Base-by-base conservation (phyloP, 306 rosid species). In the Gleditsia sinensis region DNA sequence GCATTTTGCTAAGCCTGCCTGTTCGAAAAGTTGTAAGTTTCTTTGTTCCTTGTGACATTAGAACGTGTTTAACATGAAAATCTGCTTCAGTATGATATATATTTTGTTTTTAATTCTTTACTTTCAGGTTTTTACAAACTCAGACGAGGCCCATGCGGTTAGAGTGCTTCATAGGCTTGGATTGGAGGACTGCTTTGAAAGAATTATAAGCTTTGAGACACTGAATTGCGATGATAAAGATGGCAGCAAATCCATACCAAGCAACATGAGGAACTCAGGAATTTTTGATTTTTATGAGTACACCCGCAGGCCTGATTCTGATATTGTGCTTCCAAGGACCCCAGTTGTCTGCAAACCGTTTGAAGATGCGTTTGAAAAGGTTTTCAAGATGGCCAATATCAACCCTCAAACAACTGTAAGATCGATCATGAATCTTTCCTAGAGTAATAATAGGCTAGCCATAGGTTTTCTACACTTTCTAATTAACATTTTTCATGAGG, bases 301-400 rank as follows among this genome's bases (percentile, higher is more conserved):
- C 75, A 16, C 75, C 74, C 51, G 69, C 71, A 75, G 10, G 12
- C 83, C 79, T 64, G 80, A 83, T 39, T 72, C 85, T 27, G 69
- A 75, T 82, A 25, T 64, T 16, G 72, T 17, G 25, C 81, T 86
- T 58, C 96, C 91, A 12, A 81, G 13, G 76, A 80, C 90, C 30
- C 96, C 97, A 5, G 83, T 91, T 51, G 53, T 86, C 45, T 91
- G 97, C 84, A 94, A 91, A 87, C 98, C 98, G 24, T 91, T 85
- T 28, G 88, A 91, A 66, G 81, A 66, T 28, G 82, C 98, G 45
- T 94, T 72, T 77, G 86, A 83, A 75, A 60, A 79, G 76, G 91
- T 82, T 65, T 89, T 94, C 70, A 43, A 86, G 80, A 74, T 91
- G 12, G 91, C 86, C 19, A 65, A 88, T 60, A 88, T 94, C 72